phyloP scores from a whole-genome alignment of 768 basidiomycete genomes.

The Asterophora lycoperdoides region DNA sequence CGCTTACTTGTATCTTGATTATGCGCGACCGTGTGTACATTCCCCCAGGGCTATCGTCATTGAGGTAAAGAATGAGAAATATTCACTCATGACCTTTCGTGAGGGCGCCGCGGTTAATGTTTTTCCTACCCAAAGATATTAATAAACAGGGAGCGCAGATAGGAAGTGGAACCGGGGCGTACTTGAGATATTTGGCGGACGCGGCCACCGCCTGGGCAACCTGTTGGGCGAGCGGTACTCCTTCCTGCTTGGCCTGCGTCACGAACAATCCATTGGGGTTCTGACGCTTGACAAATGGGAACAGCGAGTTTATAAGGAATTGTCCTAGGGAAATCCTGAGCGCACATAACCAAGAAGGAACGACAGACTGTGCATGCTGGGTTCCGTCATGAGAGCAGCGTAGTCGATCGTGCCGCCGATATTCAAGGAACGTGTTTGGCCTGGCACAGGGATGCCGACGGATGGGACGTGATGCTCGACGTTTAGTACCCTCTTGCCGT shows the following conservation, averaged over 20 bases:
- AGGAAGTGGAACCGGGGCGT: conserved; percentile 5
- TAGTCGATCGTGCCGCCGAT: too few species aligned
- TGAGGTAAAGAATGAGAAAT: conserved; percentile 16
- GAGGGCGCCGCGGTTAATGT: conserved; percentile 18
- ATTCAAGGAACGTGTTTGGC: neutral
- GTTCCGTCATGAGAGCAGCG: too few species aligned
- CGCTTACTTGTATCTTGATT: too few species aligned
- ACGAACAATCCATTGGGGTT: conserved; percentile 14
- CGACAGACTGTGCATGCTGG: too few species aligned
- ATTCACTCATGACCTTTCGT: conserved; percentile 22
- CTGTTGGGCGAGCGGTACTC: conserved; percentile 11
- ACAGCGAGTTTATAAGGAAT: too few species aligned
- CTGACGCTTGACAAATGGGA: too few species aligned
- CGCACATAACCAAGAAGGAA: too few species aligned
- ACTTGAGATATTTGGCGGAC: conserved; percentile 15
- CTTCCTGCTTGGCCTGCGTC: conserved; percentile 18
- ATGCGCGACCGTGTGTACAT: too few species aligned
- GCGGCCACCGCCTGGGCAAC: conserved; percentile 16
- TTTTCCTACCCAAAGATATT: conserved; percentile 13
- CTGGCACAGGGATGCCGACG: conserved; percentile 9
- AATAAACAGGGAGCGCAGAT: conserved; percentile 1
- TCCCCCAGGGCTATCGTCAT: too few species aligned
- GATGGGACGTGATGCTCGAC: conserved; percentile 17
- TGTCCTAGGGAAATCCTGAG: too few species aligned
- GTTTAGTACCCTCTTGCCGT: conserved; percentile 15